Evolutionary conservation across 352 stramenopile species (phyloP), one percentile per base, ranked within the genome.

Genomic region (Globisporangium rhizosaccharum): DNA sequence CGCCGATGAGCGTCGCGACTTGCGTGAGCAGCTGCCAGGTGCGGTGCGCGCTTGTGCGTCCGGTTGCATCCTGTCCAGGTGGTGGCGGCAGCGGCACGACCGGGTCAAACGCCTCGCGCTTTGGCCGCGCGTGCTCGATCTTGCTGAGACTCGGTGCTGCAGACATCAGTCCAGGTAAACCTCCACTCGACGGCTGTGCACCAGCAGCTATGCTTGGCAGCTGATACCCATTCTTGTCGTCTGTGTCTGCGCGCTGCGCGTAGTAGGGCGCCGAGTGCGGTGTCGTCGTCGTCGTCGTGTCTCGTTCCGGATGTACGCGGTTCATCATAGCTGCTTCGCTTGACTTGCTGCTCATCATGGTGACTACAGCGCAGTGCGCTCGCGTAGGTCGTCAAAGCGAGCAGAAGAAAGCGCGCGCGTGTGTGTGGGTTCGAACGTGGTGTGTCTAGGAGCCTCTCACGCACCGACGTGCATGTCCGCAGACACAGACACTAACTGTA

Each of bases 1-100:
- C 60, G 1, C 61, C 54, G 33, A 67, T 54, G 26, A 77, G 56
- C 55, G 75, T 8, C 2, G 70, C 59, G 2, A 63, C 67, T 25
- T 70, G 64, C 36, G 57, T 46, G 20, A 77, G 56, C 18, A 77
- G 26, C 9, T 67, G 45, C 65, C 65, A 76, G 28, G 65, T 58
- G 4, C 59, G 61, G 2, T 58, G 53, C n/a, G 30, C 54, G 4
- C 45, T 20, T 15, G 58, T 56, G 8, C 46, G 23, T 45, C 26
- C 3, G 18, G 26, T 5, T 23, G 42, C 6, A 33, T 28, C 36
- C 25, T 18, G 36, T 15, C 7, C n/a, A 18, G 18, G 20, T 47
- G 17, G 51, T 9, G 41, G 23, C 44, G n/a, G 14, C 30, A 42
- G 41, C 25, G 47, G 20, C 7, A 54, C 45, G 6, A 59, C 51